Base-by-base conservation (phyloP, 805 yeast genomes). In the Tetrapisispora taiwanensis region DNA sequence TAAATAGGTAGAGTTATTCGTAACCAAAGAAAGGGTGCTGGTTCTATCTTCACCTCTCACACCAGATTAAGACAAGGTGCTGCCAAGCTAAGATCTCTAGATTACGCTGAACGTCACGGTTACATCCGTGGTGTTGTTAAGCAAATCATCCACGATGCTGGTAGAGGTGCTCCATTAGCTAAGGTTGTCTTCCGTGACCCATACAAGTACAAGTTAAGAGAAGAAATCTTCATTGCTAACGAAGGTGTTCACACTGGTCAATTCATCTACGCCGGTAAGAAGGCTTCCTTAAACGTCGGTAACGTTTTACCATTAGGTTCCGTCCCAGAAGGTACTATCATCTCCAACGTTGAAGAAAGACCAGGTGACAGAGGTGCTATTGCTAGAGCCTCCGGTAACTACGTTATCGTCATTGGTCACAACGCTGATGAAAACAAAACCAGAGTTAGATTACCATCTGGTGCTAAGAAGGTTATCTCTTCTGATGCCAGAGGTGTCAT, bases 21-120 rank as follows among this genome's bases (percentile, higher is more conserved):
- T 80, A 92, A 92, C 84, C 99, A 92, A 84, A 89, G 99, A 88
- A 92, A 92, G 81, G 97, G 97, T 84, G 95, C 96, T 75, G 97
- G 98, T 72, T 90, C 97, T 69, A 88, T 92, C 82, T 92, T 92
- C 88, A 84, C 95, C 72, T 82, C 98, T 69, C 95, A 90, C 92
- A 90, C 97, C 81, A 90, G 97, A 78, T 86, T 92, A 75, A 88
- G 98, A 85, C 86, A 92, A 79, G 98, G 98, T 74, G 97, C 98
- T 72, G 98, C 98, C 72, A 90, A 90, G 86, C 83, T 90, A 74
- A 87, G 98, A 84, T 84, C 95, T 71, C 83, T 90, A 73, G 97
- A 92, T 76, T 90, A 80, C 68, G 95, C 97, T 74, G 98, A 92
- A 80, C 90, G 95, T 73, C 96, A 90, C 74, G 98, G 98, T 71